Evolutionary conservation across 495 filamentous ascomycete species (phyloP).

Genomic region (Aspergillus avenaceus): DNA sequence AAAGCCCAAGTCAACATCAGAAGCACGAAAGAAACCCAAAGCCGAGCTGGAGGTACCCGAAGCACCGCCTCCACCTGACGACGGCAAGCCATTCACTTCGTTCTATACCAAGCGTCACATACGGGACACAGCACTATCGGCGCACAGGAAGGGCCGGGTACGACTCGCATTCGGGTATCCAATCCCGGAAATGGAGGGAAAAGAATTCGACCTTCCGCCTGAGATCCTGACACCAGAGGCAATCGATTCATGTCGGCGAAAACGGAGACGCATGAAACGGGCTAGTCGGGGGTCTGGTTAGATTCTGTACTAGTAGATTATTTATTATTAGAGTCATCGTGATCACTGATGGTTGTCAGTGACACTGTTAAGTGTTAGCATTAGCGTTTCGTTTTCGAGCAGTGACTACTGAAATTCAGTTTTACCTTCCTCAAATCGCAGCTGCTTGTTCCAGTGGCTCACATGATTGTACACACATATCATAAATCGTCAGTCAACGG

Average conservation of each 20-base stretch:
- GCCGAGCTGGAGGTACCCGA: background rate
- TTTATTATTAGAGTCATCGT: background rate
- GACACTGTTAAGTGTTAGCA: too few relatives aligned
- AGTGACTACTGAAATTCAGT: too few relatives aligned
- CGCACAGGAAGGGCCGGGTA: constrained; percentile 52
- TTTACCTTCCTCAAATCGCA: too few relatives aligned
- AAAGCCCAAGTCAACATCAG: constrained; percentile 19
- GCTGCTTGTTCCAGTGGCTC: too few relatives aligned
- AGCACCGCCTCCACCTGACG: constrained; percentile 19
- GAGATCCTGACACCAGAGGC: constrained; percentile 66
- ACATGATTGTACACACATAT: too few relatives aligned
- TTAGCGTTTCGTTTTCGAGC: too few relatives aligned
- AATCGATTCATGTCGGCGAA: constrained; percentile 60
- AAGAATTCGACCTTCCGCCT: constrained; percentile 70
- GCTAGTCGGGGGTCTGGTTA: constrained; percentile 22
- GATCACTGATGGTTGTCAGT: too few relatives aligned
- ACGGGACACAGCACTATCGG: constrained; percentile 68
- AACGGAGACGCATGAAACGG: constrained; percentile 45
- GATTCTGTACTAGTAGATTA: background rate
- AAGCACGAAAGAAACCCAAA: constrained; percentile 17
- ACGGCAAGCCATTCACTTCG: constrained; percentile 70
- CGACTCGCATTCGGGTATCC: constrained; percentile 73
- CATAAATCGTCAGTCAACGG: too few relatives aligned
- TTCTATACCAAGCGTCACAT: constrained; percentile 77
- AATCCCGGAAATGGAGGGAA: constrained; percentile 64